Base-by-base conservation (phyloP, 1,284 basidiomycete species). In the Schizophyllum commune region DNA sequence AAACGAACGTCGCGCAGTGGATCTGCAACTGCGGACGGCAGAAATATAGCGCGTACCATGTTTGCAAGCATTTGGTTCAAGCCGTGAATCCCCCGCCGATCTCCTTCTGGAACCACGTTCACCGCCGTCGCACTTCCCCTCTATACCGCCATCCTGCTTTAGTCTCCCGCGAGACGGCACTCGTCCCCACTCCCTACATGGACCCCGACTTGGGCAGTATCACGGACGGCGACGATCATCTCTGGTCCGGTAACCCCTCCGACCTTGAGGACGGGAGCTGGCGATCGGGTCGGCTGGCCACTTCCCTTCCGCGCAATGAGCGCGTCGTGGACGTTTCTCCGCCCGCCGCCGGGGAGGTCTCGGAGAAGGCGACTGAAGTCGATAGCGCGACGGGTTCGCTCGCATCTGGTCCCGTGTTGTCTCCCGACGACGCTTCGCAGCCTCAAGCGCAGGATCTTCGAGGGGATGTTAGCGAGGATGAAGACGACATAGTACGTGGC, bases 41-140 rank as follows among this genome's bases (percentile, higher is more conserved):
- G 33, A 63, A 63, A 52, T 63, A 58, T 32, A 58, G 58, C 21
- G 51, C 62, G 3, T 63, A 55, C 39, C 39, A 54, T 5, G 52
- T 63, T 19, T 63, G 62, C 62, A 63, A 63, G 32, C 62, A 63
- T 52, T 53, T 63, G 7, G 62, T 63, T 6, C 62, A 63, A 53
- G 59, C 62, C 15, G 56, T 61, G 5, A 22, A 13, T 5, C 27
- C 52, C 8, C 62, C 62, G 52, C 52, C 53, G 22, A 15, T 20
- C 11, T 17, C 51, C 11, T 62, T 62, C 58, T 62, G 57, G 58
- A 54, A 33, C 4, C 39, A 59, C 19, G 47, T 62, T 17, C 22
- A 19, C 17, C 61, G 61, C 5, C 61, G 61, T 8, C 53, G 61
- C 22, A 52, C 55, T 15, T 56, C 59, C 39, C 61, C 61, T 4